Evolutionary conservation across 345 rosid genomes (phyloP).

Genomic region (Odontarrhena argentea): DNA sequence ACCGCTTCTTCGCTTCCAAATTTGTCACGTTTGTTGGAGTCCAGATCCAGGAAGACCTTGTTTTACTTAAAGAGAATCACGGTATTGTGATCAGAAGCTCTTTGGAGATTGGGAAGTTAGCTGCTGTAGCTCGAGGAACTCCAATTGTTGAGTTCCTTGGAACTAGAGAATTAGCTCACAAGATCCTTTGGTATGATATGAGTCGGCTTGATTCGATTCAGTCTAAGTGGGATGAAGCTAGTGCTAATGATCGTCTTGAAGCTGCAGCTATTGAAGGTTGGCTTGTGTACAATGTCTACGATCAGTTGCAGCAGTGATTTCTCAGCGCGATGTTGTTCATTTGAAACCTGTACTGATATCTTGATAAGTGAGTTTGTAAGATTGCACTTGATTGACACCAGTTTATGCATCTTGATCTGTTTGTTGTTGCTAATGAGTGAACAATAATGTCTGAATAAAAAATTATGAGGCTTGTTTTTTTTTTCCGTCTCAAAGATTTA

Average conservation of each 20-base stretch:
- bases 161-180: slow-evolving; percentile 40
- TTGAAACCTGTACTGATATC: background rate
- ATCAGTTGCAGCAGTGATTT: slow-evolving; percentile 38
- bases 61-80: slow-evolving; percentile 36
- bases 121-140: slow-evolving; percentile 33
- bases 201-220: slow-evolving; percentile 40
- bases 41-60: slow-evolving; percentile 37
- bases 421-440: slow-evolving; percentile 21
- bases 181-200: slow-evolving; percentile 44
- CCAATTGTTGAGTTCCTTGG: slow-evolving; percentile 41
- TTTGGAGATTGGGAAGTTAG: slow-evolving; percentile 41
- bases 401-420: slow-evolving; percentile 9
- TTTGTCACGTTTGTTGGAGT: slow-evolving; percentile 39
- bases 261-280: slow-evolving; percentile 47
- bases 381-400: slow-evolving; percentile 2
- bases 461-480: background rate
- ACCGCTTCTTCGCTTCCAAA: slow-evolving; percentile 45
- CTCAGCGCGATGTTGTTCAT: background rate
- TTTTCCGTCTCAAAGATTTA: background rate
- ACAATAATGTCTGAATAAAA: slow-evolving; percentile 19
- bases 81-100: slow-evolving; percentile 42
- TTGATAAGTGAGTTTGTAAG: slow-evolving; percentile 27
- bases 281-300: slow-evolving; percentile 42
- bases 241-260: slow-evolving; percentile 40
- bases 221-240: slow-evolving; percentile 40